phyloP scores from a whole-genome alignment of 768 basidiomycete genomes.

The Tylopilus intermedius region DNA sequence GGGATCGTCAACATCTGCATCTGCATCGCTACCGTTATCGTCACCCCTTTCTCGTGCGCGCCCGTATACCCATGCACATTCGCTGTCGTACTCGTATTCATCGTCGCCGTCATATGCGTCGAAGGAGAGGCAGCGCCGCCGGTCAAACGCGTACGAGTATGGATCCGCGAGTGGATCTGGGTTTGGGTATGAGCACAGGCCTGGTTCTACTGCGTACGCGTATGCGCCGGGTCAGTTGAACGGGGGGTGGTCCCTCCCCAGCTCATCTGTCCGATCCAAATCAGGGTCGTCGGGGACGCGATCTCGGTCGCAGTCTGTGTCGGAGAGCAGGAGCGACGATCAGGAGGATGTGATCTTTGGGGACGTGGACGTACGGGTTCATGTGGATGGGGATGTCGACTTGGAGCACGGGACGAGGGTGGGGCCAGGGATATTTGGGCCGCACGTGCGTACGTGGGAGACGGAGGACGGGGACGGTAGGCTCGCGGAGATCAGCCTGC shows the following conservation, averaged over 20 bases:
- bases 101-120: constrained; percentile 2
- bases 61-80: background rate
- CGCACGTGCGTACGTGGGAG: background rate
- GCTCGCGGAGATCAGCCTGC: background rate
- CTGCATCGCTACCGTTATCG: constrained; percentile 11
- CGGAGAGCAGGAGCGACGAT: constrained; percentile 36
- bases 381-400: background rate
- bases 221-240: constrained; percentile 19
- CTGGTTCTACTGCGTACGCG: background rate
- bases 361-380: background rate
- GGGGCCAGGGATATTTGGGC: background rate
- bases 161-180: background rate
- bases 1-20: constrained; percentile 10
- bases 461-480: constrained; percentile 1
- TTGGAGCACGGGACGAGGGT: background rate
- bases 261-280: constrained; percentile 44
- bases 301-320: constrained; percentile 31
- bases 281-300: constrained; percentile 35
- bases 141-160: constrained; percentile 18
- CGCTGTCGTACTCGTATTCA: constrained; percentile 3
- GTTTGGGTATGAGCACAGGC: background rate
- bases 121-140: constrained; percentile 5
- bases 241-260: constrained; percentile 52
- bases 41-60: background rate
- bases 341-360: constrained; percentile 12